Base-by-base conservation (phyloP, 2,329 filamentous ascomycete species). In the Aspergillus aculeatus region DNA sequence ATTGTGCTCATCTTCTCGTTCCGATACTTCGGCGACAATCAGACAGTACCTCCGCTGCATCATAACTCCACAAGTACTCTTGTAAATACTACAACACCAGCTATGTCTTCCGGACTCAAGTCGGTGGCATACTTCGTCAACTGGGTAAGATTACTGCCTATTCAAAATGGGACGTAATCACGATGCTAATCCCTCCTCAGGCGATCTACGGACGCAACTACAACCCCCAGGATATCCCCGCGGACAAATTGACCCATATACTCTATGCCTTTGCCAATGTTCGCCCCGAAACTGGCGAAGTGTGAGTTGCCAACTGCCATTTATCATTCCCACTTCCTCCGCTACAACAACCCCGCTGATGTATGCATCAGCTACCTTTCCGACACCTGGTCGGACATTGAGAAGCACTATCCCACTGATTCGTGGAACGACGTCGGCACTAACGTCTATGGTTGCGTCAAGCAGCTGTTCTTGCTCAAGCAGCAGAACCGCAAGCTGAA, bases 261-360 rank as follows among this genome's bases (percentile, higher is more conserved):
- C 84, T 96, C 16, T 96, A 96, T 68, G 83, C 92, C 10, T 97
- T 97, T 77, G 92, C 91, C 70, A 95, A 96, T 73, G 86, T 96
- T 59, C 84, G 86, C 1, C 84, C 87, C 3, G 90, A 93, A 4
- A 86, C 83, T 47, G 92, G 92, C 55, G 90, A 95, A 78, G 91
- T 94, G 79, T 89, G 81, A 64, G 71, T 64, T n/a, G 14, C 32
- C 38, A 38, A 23, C 14, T 21, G 16, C 29, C 31, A 47, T 26
- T 26, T n/a, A 41, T 32, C 57, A 51, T 16, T 29, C 24, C 51
- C 19, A 16, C 35, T n/a, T 47, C 32, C 57, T 53, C n/a, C 41
- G 23, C 51, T 19, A 16, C 35, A 32, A 26, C 14, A 29, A 23
- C 47, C n/a, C n/a, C 12, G 49, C 60, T 63, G 49, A 68, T 29